A percentile compares a stretch with the other conserved stretches of the same genome.
phyloP scores from a whole-genome alignment of 129 eudicot genomes.

The Centella asiatica region DNA sequence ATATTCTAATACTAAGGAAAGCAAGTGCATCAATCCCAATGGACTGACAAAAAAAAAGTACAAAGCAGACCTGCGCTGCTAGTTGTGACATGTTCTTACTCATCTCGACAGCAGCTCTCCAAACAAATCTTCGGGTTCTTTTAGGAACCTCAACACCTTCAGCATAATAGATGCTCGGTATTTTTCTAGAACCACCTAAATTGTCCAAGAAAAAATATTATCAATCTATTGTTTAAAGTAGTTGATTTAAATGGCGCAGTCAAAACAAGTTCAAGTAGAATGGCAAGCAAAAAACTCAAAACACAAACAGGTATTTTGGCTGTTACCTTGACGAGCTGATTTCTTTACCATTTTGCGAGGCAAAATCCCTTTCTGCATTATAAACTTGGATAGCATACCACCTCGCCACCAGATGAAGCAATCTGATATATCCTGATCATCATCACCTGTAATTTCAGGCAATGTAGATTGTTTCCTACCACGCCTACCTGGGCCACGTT shows the following conservation, averaged over 20 bases:
- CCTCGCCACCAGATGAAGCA: conserved; percentile 90
- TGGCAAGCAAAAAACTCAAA: not conserved
- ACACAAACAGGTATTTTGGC: too few relatives aligned
- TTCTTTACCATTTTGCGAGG: conserved; percentile 45
- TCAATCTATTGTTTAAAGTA: too few relatives aligned
- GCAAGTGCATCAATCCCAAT: not conserved
- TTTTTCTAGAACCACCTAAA: conserved; percentile 73
- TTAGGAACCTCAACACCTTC: conserved; percentile 71
- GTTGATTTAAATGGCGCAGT: not conserved
- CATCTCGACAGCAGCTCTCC: conserved; percentile 96
- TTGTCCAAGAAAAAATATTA: conserved; percentile 4
- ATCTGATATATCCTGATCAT: conserved; percentile 29
- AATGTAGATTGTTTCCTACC: conserved; percentile 44
- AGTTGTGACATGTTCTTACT: conserved; percentile 71
- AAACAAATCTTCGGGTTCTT: conserved; percentile 70
- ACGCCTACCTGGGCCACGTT: conserved; percentile 70
- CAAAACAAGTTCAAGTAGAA: not conserved
- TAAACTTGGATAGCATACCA: conserved; percentile 57
- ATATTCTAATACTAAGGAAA: not conserved
- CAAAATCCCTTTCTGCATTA: conserved; percentile 59
- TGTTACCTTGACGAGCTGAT: conserved; percentile 73
- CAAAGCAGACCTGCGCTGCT: conserved; percentile 71
- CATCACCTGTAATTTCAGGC: conserved; percentile 44
- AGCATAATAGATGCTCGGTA: conserved; percentile 56
- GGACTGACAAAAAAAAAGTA: not conserved